Conservation (phyloP, 148 eudicot genomes). For the Fallopia convolvulus region DNA sequence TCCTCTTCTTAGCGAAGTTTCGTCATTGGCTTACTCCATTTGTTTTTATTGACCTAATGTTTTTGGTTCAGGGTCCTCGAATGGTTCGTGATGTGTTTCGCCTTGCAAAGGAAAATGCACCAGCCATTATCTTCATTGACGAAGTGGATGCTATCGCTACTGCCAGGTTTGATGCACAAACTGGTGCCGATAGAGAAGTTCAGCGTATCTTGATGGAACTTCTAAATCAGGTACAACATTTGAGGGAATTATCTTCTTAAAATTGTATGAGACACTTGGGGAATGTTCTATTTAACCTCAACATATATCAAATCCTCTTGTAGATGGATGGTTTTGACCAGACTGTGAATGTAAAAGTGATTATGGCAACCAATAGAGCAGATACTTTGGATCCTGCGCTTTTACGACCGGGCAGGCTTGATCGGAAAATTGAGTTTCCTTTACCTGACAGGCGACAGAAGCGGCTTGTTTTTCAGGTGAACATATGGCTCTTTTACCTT, state of each 20-base stretch:
- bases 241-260: background rate
- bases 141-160: slow-evolving; percentile 96
- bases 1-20: background rate
- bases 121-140: slow-evolving; percentile 91
- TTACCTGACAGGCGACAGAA: slow-evolving; percentile 89
- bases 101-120: slow-evolving; percentile 95
- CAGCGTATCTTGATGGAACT: slow-evolving; percentile 96
- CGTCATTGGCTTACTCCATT: background rate
- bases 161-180: slow-evolving; percentile 97
- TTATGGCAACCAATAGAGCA: slow-evolving; percentile 90
- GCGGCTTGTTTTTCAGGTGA: slow-evolving; percentile 85
- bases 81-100: slow-evolving; percentile 99
- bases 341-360: slow-evolving; percentile 86
- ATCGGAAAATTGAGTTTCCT: slow-evolving; percentile 85
- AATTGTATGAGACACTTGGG: background rate
- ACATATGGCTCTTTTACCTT: background rate
- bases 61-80: slow-evolving; percentile 59
- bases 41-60: background rate
- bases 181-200: slow-evolving; percentile 98
- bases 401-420: slow-evolving; percentile 81
- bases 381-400: slow-evolving; percentile 95
- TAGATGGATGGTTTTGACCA: slow-evolving; percentile 98
- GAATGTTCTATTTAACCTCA: background rate
- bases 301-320: slow-evolving; percentile 11
- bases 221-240: slow-evolving; percentile 63